Conservation (phyloP, 2,329 filamentous ascomycete genomes). For the Pseudogymnoascus pannorum region DNA sequence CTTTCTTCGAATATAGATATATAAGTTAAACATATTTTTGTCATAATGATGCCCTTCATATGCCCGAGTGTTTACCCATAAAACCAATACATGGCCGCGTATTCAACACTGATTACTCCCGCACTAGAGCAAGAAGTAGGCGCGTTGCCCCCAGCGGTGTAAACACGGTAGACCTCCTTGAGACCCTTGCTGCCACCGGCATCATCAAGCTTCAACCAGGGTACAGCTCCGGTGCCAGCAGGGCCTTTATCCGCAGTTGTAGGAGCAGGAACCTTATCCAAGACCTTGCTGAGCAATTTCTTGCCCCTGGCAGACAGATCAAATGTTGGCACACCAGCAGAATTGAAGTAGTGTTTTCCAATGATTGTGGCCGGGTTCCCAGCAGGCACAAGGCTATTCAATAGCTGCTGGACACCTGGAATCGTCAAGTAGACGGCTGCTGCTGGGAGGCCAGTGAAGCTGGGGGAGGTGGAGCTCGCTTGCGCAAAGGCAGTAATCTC, state of each 20-base stretch:
- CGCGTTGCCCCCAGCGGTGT: slow-evolving; percentile 24
- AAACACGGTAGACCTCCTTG: slow-evolving; percentile 24
- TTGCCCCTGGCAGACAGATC: slow-evolving; percentile 18
- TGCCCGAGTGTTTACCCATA: slow-evolving; percentile 13
- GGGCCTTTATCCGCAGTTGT: slow-evolving; percentile 19
- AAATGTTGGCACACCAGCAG: slow-evolving; percentile 23
- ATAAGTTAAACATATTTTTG: background rate
- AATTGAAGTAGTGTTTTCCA: slow-evolving; percentile 26
- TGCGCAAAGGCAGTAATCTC: slow-evolving; percentile 24
- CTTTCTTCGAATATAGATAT: background rate
- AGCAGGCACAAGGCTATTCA: background rate
- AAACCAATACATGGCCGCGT: slow-evolving; percentile 27
- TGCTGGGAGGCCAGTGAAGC: slow-evolving; percentile 16
- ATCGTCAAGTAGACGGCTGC: slow-evolving; percentile 18
- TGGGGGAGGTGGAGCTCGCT: slow-evolving; percentile 11
- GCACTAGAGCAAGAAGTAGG: slow-evolving; percentile 15
- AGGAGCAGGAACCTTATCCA: slow-evolving; percentile 20
- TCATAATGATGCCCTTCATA: background rate
- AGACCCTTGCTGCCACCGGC: slow-evolving; percentile 21
- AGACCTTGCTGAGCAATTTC: slow-evolving; percentile 21
- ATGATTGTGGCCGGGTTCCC: background rate
- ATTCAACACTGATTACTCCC: slow-evolving; percentile 19
- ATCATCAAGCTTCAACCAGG: slow-evolving; percentile 25
- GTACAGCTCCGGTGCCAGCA: slow-evolving; percentile 22
- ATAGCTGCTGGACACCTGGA: slow-evolving; percentile 9